phyloP scores from a whole-genome alignment of 176 grass and related monocot genomes.

The Hsuehochloa calcarea region DNA sequence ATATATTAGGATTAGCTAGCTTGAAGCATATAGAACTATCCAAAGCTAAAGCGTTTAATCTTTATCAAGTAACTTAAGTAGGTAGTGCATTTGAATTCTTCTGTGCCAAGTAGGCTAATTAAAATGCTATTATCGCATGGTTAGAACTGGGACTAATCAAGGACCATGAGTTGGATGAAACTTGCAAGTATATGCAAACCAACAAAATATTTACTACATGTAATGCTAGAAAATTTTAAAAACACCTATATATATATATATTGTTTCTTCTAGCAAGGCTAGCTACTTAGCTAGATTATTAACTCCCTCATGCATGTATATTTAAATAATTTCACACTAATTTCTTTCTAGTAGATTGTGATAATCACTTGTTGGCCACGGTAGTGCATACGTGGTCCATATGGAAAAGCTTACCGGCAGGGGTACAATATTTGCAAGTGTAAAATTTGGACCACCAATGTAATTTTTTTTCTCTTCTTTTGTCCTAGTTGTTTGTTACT shows the following conservation, averaged over 20 bases:
- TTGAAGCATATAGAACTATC: not conserved
- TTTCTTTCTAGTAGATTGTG: not conserved
- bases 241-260: not conserved
- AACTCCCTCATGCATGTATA: not conserved
- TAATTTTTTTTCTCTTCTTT: not conserved
- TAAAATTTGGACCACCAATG: conserved; percentile 40
- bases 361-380: conserved; percentile 2
- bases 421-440: conserved; percentile 28
- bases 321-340: conserved; percentile 1
- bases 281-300: not conserved
- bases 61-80: not conserved
- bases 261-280: not conserved
- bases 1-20: too few species aligned
- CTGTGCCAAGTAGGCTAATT: not conserved
- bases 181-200: not conserved
- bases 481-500: conserved; percentile 26
- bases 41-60: not conserved
- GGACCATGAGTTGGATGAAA: not conserved
- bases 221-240: not conserved
- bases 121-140: not conserved
- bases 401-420: not conserved
- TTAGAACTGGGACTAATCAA: not conserved
- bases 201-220: not conserved
- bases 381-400: conserved; percentile 42
- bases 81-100: not conserved